Evolutionary conservation across 2,329 filamentous ascomycete genomes (phyloP).

Genomic region (Trichoderma gracile): DNA sequence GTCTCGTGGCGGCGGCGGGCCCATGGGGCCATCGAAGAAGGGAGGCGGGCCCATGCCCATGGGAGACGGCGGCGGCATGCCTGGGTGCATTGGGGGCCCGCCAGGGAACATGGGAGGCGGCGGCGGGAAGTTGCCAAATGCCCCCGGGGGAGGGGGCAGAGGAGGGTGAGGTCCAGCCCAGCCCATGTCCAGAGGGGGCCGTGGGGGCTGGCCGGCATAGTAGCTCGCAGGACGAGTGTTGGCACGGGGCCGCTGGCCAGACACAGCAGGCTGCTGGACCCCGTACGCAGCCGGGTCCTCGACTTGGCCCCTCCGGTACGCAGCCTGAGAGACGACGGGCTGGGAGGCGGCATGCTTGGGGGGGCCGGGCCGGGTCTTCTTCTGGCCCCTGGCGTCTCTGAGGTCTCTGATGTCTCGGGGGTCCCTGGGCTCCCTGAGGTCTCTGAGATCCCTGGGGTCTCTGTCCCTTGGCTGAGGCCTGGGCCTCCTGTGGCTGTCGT

Average conservation of each 20-base stretch:
- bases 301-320: constrained; percentile 36
- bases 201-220: constrained; percentile 38
- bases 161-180: constrained; percentile 36
- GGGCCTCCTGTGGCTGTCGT: constrained; percentile 28
- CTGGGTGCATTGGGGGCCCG: constrained; percentile 31
- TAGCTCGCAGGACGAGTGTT: constrained; percentile 41
- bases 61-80: constrained; percentile 34
- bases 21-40: constrained; percentile 38
- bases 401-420: neutral
- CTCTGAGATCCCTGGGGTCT: constrained; percentile 35
- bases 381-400: constrained; percentile 34
- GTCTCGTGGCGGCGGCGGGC: constrained; percentile 31
- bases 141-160: constrained; percentile 30
- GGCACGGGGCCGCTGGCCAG: constrained; percentile 38
- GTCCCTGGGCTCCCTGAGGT: constrained; percentile 20
- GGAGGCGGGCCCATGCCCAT: constrained; percentile 36
- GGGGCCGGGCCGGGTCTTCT: constrained; percentile 36
- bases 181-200: constrained; percentile 33
- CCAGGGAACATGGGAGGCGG: constrained; percentile 32
- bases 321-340: constrained; percentile 37
- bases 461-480: constrained; percentile 25
- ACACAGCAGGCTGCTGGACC: constrained; percentile 38
- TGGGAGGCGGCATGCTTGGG: constrained; percentile 39
- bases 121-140: constrained; percentile 37
- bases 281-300: constrained; percentile 42